Conservation (phyloP, 169 alveolate species). For the Cryptosporidium canis region DNA sequence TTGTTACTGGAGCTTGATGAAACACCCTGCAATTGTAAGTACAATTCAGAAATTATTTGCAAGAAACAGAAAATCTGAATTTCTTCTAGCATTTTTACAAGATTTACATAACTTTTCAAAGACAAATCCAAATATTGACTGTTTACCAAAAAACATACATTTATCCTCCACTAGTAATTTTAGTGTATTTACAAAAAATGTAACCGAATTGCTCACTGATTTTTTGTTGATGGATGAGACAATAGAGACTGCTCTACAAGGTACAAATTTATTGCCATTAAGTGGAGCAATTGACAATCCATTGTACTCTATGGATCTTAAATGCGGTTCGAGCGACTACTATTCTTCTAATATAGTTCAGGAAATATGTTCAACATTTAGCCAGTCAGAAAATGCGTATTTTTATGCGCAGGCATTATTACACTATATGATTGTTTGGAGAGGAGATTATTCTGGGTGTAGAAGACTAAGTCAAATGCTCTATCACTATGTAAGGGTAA, state of each 20-base stretch:
- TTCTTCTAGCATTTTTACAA: conserved; percentile 84
- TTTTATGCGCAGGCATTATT: conserved; percentile 89
- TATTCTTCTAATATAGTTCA: conserved; percentile 75
- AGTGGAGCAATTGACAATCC: conserved; percentile 66
- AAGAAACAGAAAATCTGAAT: conserved; percentile 84
- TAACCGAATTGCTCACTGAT: conserved; percentile 86
- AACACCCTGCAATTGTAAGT: conserved; percentile 81
- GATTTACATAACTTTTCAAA: conserved; percentile 81
- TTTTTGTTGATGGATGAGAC: conserved; percentile 84
- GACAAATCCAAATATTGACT: conserved; percentile 76
- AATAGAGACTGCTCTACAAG: conserved; percentile 78
- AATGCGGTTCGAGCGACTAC: not conserved
- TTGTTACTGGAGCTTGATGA: conserved; percentile 84
- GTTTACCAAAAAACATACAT: conserved; percentile 74
- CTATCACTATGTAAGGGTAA: conserved; percentile 73
- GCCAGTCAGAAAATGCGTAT: conserved; percentile 89
- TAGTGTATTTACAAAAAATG: conserved; percentile 87
- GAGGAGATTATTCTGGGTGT: conserved; percentile 87
- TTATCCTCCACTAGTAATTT: conserved; percentile 87
- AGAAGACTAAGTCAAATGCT: conserved; percentile 87
- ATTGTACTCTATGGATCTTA: not conserved
- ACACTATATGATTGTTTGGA: conserved; percentile 86
- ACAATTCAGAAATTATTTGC: conserved; percentile 83
- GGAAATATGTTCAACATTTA: conserved; percentile 81
- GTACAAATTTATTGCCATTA: conserved; percentile 35